A percentile compares a stretch with the other conserved stretches of the same genome.
phyloP scores from a whole-genome alignment of 257 asterid species.

The Haberlea rhodopensis region DNA sequence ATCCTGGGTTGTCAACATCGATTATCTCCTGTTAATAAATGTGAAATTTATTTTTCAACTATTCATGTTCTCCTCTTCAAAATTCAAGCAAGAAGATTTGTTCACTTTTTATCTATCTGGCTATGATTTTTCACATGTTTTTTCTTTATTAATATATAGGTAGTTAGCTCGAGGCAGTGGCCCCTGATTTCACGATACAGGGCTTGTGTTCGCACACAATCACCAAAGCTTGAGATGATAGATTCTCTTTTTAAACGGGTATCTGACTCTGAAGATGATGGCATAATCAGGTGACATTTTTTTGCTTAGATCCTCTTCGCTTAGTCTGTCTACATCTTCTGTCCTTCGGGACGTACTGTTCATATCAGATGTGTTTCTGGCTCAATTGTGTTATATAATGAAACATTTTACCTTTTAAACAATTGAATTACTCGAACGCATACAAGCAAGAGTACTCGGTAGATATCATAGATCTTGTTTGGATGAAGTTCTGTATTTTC shows the following conservation, averaged over 20 bases:
- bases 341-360: neutral
- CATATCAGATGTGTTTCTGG: neutral
- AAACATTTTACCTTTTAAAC: neutral
- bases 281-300: conserved; percentile 51
- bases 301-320: neutral
- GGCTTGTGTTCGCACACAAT: conserved; percentile 69
- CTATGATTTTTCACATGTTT: neutral
- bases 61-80: neutral
- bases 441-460: neutral
- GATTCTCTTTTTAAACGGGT: conserved; percentile 47
- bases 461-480: neutral
- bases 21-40: neutral
- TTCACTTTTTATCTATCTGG: neutral
- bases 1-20: neutral
- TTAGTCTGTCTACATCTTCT: neutral
- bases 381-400: neutral
- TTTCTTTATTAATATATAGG: conserved; percentile 32
- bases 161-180: conserved; percentile 73
- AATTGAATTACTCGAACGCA: neutral
- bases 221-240: conserved; percentile 64
- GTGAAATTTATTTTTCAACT: neutral
- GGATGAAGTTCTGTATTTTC: neutral
- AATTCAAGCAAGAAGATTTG: neutral
- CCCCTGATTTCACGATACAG: conserved; percentile 60
- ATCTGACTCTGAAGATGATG: conserved; percentile 40